phyloP scores from a whole-genome alignment of 129 eudicot species.

The Dittrichia graveolens region DNA sequence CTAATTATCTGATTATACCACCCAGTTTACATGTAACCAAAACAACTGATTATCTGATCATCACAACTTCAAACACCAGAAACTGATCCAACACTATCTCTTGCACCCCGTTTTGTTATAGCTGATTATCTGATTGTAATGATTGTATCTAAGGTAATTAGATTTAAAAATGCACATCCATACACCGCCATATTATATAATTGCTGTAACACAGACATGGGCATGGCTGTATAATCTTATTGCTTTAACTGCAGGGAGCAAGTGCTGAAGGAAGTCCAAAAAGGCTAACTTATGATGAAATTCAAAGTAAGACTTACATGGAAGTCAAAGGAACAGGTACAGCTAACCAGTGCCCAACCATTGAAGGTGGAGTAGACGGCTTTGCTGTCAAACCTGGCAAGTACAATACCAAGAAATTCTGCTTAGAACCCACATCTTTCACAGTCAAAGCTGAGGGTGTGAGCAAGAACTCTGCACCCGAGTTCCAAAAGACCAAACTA shows the following conservation, averaged over 20 bases:
- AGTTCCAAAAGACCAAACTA: constrained; percentile 92
- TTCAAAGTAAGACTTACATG: constrained; percentile 95
- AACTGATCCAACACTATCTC: no score
- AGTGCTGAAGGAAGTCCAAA: constrained; percentile 84
- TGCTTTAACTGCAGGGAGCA: constrained; percentile 60
- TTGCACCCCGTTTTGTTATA: no score
- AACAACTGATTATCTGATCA: no score
- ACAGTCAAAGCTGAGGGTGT: constrained; percentile 90
- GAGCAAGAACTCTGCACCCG: constrained; percentile 80
- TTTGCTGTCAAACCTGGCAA: constrained; percentile 83
- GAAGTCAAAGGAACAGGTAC: constrained; percentile 98
- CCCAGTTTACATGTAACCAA: no score
- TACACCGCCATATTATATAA: no score
- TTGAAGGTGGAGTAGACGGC: constrained; percentile 68
- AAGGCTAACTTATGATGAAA: constrained; percentile 83
- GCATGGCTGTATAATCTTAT: no score
- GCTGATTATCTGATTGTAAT: no score
- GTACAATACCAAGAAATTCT: constrained; percentile 86
- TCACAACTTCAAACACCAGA: no score
- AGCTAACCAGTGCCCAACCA: constrained; percentile 97
- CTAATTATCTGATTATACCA: no score
- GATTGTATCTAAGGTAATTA: no score
- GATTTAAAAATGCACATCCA: no score
- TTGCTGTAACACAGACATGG: no score
- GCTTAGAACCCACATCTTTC: constrained; percentile 94